A percentile compares a stretch with the other conserved stretches of the same genome.
Evolutionary conservation across 2,329 filamentous ascomycete genomes (phyloP).

Genomic region (Lachnellula cervina): DNA sequence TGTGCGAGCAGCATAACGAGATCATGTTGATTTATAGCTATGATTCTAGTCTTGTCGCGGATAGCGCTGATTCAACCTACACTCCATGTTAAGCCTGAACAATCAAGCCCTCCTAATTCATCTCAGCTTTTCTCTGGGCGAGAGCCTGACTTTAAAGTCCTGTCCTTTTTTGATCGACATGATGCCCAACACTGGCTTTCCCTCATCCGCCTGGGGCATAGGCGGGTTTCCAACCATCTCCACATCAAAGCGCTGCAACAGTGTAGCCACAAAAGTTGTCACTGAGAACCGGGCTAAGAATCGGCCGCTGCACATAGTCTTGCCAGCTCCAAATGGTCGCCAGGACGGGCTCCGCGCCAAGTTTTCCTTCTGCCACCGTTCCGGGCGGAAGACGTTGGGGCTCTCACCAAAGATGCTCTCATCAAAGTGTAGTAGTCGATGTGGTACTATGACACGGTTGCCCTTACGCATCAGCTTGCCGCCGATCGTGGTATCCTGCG

Average conservation of each 20-base stretch:
- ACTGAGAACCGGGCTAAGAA: neutral
- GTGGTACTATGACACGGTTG: conserved; percentile 1
- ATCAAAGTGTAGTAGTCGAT: conserved; percentile 3
- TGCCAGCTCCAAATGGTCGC: conserved; percentile 5
- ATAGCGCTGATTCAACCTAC: too few species aligned
- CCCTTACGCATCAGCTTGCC: conserved; percentile 4
- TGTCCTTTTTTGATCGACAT: conserved; percentile 1
- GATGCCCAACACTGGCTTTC: neutral
- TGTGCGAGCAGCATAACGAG: too few species aligned
- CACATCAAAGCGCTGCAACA: conserved; percentile 1
- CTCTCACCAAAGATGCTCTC: neutral
- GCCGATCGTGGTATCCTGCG: neutral
- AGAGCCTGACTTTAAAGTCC: too few species aligned
- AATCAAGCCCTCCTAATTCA: too few species aligned
- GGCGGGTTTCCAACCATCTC: neutral
- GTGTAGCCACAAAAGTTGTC: neutral
- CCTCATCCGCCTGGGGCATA: neutral
- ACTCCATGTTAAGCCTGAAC: too few species aligned
- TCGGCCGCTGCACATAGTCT: conserved; percentile 2
- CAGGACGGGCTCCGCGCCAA: neutral
- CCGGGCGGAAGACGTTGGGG: neutral
- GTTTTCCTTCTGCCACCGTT: neutral
- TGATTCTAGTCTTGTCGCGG: too few species aligned
- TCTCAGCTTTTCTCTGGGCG: too few species aligned
- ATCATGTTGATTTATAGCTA: too few species aligned